Evolutionary conservation across 345 rosid genomes (phyloP).

Genomic region (Hibiscus tridactylites): DNA sequence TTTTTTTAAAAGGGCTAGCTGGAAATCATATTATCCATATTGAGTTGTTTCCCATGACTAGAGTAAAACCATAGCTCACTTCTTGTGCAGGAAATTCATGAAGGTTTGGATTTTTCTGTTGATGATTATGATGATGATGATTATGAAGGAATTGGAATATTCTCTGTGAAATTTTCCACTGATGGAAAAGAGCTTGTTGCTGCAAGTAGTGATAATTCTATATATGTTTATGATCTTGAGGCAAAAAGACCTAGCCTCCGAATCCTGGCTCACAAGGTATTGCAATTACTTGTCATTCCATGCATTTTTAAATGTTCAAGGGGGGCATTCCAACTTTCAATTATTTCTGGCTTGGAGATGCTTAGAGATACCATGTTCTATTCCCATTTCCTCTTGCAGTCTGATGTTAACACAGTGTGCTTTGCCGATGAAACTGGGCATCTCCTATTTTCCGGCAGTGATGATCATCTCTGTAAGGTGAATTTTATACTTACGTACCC

Average conservation of each 20-base stretch:
- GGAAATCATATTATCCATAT: neutral
- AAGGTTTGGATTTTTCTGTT: conserved; percentile 42
- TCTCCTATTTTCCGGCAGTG: conserved; percentile 61
- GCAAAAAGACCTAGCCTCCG: conserved; percentile 37
- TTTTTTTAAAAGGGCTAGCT: neutral
- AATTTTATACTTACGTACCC: neutral
- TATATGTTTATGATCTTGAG: conserved; percentile 57
- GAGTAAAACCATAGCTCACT: neutral
- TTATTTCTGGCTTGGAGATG: neutral
- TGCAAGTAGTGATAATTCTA: conserved; percentile 33
- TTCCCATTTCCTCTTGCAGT: conserved; percentile 27
- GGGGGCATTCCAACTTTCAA: neutral
- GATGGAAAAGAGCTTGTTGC: conserved; percentile 72
- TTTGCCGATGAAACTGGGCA: conserved; percentile 68
- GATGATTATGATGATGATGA: conserved; percentile 1
- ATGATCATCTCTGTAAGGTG: conserved; percentile 60
- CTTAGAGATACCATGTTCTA: conserved; percentile 2
- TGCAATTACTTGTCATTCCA: neutral
- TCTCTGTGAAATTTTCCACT: conserved; percentile 58
- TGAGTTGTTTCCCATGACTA: neutral
- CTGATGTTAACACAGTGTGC: conserved; percentile 67
- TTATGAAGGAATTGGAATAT: conserved; percentile 32
- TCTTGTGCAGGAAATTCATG: conserved; percentile 53
- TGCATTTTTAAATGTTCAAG: neutral
- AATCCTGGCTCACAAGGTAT: conserved; percentile 54